phyloP scores from a whole-genome alignment of 495 filamentous ascomycete species.

The Neurospora sp. region DNA sequence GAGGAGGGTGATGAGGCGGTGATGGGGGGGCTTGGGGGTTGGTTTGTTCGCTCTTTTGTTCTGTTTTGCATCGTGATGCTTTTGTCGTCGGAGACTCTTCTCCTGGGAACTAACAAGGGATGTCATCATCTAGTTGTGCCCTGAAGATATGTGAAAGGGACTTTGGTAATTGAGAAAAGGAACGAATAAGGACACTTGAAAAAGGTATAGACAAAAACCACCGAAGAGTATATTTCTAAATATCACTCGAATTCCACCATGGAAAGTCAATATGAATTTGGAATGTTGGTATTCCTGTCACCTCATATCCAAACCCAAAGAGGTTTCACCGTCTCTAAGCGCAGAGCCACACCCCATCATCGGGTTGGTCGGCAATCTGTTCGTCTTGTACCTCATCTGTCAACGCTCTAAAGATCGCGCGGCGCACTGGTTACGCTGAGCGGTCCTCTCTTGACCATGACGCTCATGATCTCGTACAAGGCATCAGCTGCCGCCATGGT shows the following conservation, averaged over 20 bases:
- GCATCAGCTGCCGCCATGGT: slow-evolving; percentile 76
- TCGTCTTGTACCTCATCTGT: not conserved
- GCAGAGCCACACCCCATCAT: not conserved
- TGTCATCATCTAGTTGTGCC: not conserved
- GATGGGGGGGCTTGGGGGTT: not conserved
- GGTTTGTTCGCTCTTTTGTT: not conserved
- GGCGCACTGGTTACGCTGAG: slow-evolving; percentile 17
- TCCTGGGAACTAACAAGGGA: not conserved
- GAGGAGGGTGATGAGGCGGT: slow-evolving; percentile 5
- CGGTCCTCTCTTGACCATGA: slow-evolving; percentile 59
- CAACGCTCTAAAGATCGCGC: not conserved
- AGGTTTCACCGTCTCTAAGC: not conserved
- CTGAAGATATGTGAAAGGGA: not conserved
- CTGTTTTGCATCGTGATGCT: not conserved
- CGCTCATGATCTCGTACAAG: slow-evolving; percentile 77
- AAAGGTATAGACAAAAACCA: not conserved
- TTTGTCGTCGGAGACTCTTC: not conserved
- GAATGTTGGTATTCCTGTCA: not conserved
- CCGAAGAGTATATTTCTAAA: not conserved
- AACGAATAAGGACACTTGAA: not conserved
- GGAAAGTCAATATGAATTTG: not conserved
- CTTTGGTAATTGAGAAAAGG: not conserved
- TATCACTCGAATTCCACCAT: not conserved
- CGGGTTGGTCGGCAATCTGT: not conserved
- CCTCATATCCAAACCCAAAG: not conserved